Evolutionary conservation across 1,284 basidiomycete species (phyloP).

Genomic region (Naganishia liquefaciens): DNA sequence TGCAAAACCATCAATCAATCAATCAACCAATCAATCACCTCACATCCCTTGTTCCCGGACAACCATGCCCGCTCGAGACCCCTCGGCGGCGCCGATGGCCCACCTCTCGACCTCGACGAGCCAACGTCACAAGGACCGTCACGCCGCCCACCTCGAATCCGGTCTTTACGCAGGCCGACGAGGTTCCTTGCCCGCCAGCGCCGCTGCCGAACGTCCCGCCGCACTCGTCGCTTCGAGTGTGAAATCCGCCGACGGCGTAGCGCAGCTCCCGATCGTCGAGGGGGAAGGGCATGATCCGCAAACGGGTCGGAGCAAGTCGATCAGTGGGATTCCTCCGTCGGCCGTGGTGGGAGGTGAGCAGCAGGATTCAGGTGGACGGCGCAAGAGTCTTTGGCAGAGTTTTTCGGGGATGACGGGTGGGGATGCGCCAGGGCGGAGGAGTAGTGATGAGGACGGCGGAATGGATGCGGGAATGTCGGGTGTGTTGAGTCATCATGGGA

Average conservation of each 20-base stretch:
- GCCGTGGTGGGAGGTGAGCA: neutral
- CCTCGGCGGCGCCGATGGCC: slow-evolving; percentile 19
- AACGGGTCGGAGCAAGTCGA: slow-evolving; percentile 5
- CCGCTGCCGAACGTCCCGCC: neutral
- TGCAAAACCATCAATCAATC: neutral
- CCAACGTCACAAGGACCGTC: slow-evolving; percentile 6
- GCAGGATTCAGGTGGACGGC: neutral
- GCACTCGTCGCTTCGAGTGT: neutral
- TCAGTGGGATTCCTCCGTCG: neutral
- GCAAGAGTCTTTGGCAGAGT: neutral
- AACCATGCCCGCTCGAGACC: slow-evolving; percentile 20
- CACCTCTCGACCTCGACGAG: neutral
- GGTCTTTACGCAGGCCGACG: neutral
- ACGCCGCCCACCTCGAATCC: slow-evolving; percentile 8
- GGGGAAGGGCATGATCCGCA: neutral
- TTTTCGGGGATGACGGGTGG: neutral
- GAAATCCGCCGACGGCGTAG: neutral
- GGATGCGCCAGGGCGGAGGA: neutral
- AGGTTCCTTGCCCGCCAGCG: neutral
- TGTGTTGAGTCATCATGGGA: neutral
- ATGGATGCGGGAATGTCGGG: slow-evolving; percentile 1
- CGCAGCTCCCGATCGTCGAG: neutral
- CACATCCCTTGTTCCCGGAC: too few relatives aligned
- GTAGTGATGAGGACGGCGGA: neutral
- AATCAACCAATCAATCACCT: neutral